A percentile compares a stretch with the other conserved stretches of the same genome.
Evolutionary conservation across 2,329 filamentous ascomycete species (phyloP).

Genomic region (Colletotrichum incanum): DNA sequence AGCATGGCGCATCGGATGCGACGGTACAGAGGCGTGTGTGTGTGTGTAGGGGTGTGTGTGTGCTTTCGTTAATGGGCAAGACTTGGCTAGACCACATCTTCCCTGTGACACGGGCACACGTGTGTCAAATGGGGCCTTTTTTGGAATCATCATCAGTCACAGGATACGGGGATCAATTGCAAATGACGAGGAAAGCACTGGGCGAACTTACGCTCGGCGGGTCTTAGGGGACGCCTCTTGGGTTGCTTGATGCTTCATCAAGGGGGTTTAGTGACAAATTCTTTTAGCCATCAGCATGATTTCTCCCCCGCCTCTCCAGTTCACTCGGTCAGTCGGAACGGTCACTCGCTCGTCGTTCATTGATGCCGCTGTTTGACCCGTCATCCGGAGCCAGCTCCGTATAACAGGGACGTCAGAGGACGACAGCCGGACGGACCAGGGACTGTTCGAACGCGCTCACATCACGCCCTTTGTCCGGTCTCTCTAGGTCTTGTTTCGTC

Average conservation of each 20-base stretch:
- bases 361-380: background rate
- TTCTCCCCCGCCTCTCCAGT: background rate
- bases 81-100: conserved; percentile 4
- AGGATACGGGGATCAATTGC: background rate
- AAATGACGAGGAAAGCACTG: background rate
- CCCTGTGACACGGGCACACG: conserved; percentile 8
- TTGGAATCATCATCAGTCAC: conserved; percentile 21
- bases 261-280: conserved; percentile 1
- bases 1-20: conserved; percentile 23
- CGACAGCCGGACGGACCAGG: background rate
- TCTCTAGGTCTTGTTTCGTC: conserved; percentile 19
- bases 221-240: background rate
- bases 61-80: conserved; percentile 13
- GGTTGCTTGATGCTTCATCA: background rate
- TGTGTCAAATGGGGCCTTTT: conserved; percentile 9
- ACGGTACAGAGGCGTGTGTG: background rate
- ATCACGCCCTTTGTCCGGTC: conserved; percentile 5
- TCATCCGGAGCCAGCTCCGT: conserved; percentile 33
- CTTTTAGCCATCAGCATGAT: background rate
- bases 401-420: background rate
- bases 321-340: background rate
- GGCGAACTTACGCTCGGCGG: background rate
- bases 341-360: background rate
- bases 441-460: conserved; percentile 8
- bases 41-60: background rate